These are phyloP conservation scores for Xylaria curta DNA, from an alignment of 495 filamentous ascomycete genomes.

Conservation along the genomic window DNA sequence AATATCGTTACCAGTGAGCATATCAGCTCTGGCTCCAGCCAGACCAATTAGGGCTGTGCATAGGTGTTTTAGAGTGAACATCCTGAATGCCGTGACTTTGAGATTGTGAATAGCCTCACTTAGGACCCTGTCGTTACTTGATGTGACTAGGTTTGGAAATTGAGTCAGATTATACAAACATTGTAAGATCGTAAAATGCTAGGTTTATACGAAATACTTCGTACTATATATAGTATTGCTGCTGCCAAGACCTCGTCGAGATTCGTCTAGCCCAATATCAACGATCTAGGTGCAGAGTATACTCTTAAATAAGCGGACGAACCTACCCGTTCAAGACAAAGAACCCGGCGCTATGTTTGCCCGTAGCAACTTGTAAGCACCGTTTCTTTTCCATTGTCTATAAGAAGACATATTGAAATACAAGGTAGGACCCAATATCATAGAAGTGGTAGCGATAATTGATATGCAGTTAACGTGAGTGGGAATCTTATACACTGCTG, in stretches of 20 bases:
- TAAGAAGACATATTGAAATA: no score
- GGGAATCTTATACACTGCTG: no score
- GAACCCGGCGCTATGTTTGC: background rate
- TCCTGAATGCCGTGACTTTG: background rate
- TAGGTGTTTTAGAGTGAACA: background rate
- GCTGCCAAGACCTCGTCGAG: no score
- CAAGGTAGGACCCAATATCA: no score
- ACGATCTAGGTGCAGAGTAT: background rate
- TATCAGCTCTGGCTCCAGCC: background rate
- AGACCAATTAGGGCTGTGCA: background rate
- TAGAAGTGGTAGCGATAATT: no score
- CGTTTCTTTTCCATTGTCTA: background rate
- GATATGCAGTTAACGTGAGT: no score
- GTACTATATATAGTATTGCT: no score
- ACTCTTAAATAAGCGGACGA: background rate
- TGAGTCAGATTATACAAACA: no score
- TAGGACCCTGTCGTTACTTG: no score
- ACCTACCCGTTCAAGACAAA: background rate
- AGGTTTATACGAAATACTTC: no score
- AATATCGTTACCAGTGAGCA: background rate
- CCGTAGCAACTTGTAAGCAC: background rate
- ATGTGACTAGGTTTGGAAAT: background rate
- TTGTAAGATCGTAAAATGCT: no score
- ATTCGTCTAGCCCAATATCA: background rate
- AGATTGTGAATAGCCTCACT: background rate